Evolutionary conservation across 495 filamentous ascomycete species (phyloP).

Genomic region (Pyrenula massariospora): DNA sequence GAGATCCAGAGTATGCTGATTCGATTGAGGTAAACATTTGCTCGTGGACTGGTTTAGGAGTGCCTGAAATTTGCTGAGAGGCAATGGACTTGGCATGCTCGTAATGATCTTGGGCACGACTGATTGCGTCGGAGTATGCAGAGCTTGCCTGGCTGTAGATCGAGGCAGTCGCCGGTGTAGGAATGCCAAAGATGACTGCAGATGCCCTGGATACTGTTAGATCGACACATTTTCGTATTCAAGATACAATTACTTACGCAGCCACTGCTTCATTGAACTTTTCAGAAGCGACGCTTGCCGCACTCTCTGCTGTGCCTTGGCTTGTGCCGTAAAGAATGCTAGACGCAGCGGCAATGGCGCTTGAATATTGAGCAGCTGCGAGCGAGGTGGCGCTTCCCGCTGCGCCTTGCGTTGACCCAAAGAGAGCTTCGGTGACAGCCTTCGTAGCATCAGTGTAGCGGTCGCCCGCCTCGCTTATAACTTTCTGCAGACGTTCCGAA

Average conservation of each 20-base stretch:
- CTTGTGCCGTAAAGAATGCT: constrained; percentile 44
- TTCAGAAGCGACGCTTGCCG: constrained; percentile 39
- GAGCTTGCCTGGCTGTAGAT: constrained; percentile 36
- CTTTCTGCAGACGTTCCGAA: constrained; percentile 36
- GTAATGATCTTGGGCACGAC: constrained; percentile 50
- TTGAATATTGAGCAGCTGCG: constrained; percentile 42
- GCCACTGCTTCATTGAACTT: constrained; percentile 47
- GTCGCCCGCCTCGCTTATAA: constrained; percentile 37
- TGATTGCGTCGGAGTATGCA: constrained; percentile 49
- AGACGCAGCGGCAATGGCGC: constrained; percentile 45
- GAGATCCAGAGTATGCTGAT: constrained; percentile 52
- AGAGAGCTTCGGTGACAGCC: constrained; percentile 41
- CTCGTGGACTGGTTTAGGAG: constrained; percentile 47
- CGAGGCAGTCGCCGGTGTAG: constrained; percentile 29
- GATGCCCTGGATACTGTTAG: constrained; percentile 32
- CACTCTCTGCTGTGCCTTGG: constrained; percentile 34
- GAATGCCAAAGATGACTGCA: constrained; percentile 49
- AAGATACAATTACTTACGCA: constrained; percentile 33
- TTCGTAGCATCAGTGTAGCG: constrained; percentile 37
- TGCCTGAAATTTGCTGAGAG: constrained; percentile 54
- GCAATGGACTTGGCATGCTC: constrained; percentile 52
- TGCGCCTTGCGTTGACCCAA: constrained; percentile 29
- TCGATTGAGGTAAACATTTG: constrained; percentile 57
- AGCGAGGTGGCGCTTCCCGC: constrained; percentile 33
- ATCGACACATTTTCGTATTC: not conserved